A percentile compares a stretch with the other conserved stretches of the same genome.
phyloP scores from a whole-genome alignment of 164 flowering plant species.

The Aristolochia californica region DNA sequence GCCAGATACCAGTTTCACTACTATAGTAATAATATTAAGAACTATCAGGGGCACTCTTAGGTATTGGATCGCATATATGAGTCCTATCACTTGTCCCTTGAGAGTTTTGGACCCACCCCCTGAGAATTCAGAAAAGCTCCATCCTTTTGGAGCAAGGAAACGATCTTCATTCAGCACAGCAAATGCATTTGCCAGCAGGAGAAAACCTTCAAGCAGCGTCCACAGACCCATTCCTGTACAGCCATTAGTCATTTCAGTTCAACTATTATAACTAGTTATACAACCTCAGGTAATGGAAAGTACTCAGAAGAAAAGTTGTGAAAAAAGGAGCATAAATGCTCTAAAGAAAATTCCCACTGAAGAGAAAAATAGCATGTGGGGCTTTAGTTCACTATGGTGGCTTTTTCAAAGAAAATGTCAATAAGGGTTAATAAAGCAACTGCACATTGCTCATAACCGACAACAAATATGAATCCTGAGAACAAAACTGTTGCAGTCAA shows the following conservation, averaged over 20 bases:
- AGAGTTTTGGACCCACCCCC: constrained; percentile 37
- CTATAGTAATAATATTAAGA: constrained; percentile 37
- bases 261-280: too few species aligned
- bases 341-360: too few species aligned
- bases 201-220: constrained; percentile 56
- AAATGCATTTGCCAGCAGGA: constrained; percentile 65
- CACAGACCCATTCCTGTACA: constrained; percentile 60
- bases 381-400: too few species aligned
- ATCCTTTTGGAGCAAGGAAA: constrained; percentile 65
- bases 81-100: constrained; percentile 61
- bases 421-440: too few species aligned
- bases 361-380: too few species aligned
- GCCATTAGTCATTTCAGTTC: background rate
- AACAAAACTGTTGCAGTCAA: too few species aligned
- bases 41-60: constrained; percentile 56
- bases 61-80: constrained; percentile 60
- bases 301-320: too few species aligned
- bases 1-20: constrained; percentile 53
- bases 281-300: too few species aligned
- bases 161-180: constrained; percentile 80
- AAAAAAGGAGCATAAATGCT: too few species aligned
- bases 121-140: constrained; percentile 49
- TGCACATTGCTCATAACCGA: too few species aligned
- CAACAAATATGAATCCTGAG: too few species aligned
- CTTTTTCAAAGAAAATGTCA: too few species aligned